These are phyloP conservation scores for Neopestalotiopsis sp. DNA, from an alignment of 2,329 filamentous ascomycete species.

Conservation along the genomic window DNA sequence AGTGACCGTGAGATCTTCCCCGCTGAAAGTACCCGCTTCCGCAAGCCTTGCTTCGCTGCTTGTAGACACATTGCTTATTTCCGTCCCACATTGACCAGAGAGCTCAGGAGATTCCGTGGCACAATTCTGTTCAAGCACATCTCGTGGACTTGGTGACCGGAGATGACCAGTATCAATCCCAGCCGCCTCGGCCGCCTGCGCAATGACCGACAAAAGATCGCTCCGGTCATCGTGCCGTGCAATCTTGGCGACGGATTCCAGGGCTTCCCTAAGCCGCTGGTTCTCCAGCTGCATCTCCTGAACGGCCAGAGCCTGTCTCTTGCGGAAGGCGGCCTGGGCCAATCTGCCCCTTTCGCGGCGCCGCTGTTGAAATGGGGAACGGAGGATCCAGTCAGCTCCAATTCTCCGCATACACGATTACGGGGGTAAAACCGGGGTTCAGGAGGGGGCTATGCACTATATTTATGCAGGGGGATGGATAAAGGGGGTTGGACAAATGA, in stretches of 20 bases:
- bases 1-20: not conserved
- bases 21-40: not conserved
- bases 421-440: not conserved
- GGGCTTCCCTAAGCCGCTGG: slow-evolving; percentile 27
- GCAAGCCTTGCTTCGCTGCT: not conserved
- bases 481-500: not conserved
- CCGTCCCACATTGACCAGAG: not conserved
- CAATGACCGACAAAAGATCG: slow-evolving; percentile 25
- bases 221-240: slow-evolving; percentile 23
- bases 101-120: not conserved
- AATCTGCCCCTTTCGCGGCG: slow-evolving; percentile 37
- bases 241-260: slow-evolving; percentile 27
- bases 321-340: slow-evolving; percentile 38
- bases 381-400: not conserved
- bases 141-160: not conserved
- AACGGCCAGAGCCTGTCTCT: slow-evolving; percentile 31
- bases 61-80: not conserved
- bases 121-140: not conserved
- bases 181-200: slow-evolving; percentile 26
- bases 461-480: not conserved
- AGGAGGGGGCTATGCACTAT: not conserved
- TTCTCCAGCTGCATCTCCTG: slow-evolving; percentile 30
- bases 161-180: slow-evolving; percentile 23
- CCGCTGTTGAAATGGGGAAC: slow-evolving; percentile 25
- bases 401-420: not conserved